Conservation (phyloP, 2,329 filamentous ascomycete genomes). For the Aspergillus arachidicola region DNA sequence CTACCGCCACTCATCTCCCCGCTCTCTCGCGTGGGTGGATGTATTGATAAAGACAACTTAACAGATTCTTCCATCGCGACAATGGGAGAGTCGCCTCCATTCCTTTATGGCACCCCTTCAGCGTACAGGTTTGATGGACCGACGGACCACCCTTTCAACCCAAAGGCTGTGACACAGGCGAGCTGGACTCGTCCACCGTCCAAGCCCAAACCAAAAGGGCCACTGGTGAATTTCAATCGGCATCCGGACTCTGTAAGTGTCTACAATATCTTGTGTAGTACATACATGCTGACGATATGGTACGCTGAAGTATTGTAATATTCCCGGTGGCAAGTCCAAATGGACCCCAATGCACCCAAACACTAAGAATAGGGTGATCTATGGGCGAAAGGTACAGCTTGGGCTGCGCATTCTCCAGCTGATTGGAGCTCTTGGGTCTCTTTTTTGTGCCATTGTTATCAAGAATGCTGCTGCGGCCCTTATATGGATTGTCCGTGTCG, state of each 20-base stretch:
- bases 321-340: slow-evolving; percentile 63
- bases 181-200: slow-evolving; percentile 67
- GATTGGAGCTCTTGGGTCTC: slow-evolving; percentile 68
- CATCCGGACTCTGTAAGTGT: slow-evolving; percentile 74
- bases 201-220: slow-evolving; percentile 70
- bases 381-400: slow-evolving; percentile 69
- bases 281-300: slow-evolving; percentile 4
- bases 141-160: slow-evolving; percentile 70
- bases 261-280: background rate
- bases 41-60: slow-evolving; percentile 17
- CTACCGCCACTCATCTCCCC: slow-evolving; percentile 27
- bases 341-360: slow-evolving; percentile 68
- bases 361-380: slow-evolving; percentile 72
- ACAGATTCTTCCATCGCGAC: slow-evolving; percentile 31
- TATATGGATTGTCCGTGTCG: slow-evolving; percentile 75
- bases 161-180: slow-evolving; percentile 80
- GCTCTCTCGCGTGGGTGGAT: slow-evolving; percentile 43
- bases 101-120: slow-evolving; percentile 67
- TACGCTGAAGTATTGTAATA: slow-evolving; percentile 49
- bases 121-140: slow-evolving; percentile 56
- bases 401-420: slow-evolving; percentile 67
- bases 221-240: slow-evolving; percentile 77
- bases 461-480: slow-evolving; percentile 65
- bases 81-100: slow-evolving; percentile 65
- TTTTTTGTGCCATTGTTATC: slow-evolving; percentile 78